Evolutionary conservation across 2,329 filamentous ascomycete genomes (phyloP).

Genomic region (Talaromyces marneffei): DNA sequence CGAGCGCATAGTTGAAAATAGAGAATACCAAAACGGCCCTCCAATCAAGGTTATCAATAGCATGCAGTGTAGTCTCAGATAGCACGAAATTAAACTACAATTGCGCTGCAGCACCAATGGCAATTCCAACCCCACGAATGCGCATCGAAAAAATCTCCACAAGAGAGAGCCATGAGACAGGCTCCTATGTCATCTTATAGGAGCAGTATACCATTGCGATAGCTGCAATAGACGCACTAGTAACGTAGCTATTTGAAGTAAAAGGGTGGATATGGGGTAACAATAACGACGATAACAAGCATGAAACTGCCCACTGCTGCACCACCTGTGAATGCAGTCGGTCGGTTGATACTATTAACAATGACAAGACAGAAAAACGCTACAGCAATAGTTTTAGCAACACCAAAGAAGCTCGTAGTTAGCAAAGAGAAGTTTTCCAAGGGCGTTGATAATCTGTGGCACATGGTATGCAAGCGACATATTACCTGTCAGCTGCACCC

Average conservation of each 20-base stretch:
- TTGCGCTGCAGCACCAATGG: slow-evolving; percentile 19
- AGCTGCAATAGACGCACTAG: slow-evolving; percentile 36
- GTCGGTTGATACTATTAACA: slow-evolving; percentile 47
- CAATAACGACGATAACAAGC: slow-evolving; percentile 43
- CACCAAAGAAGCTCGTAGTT: slow-evolving; percentile 44
- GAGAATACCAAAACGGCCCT: slow-evolving; percentile 42
- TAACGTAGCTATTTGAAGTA: slow-evolving; percentile 27
- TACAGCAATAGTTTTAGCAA: slow-evolving; percentile 42
- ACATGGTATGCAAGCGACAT: slow-evolving; percentile 43
- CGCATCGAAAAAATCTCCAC: slow-evolving; percentile 20
- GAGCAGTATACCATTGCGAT: slow-evolving; percentile 43
- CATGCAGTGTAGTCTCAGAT: slow-evolving; percentile 22
- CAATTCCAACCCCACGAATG: slow-evolving; percentile 21
- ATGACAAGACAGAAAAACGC: slow-evolving; percentile 45
- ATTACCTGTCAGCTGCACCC: slow-evolving; percentile 46
- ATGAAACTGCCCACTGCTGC: slow-evolving; percentile 48
- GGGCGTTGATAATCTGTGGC: slow-evolving; percentile 48
- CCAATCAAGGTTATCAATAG: slow-evolving; percentile 40
- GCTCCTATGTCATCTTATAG: slow-evolving; percentile 23
- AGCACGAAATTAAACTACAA: slow-evolving; percentile 24
- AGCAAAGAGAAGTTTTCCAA: slow-evolving; percentile 47
- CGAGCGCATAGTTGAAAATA: slow-evolving; percentile 30
- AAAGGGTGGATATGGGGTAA: slow-evolving; percentile 43
- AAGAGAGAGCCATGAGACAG: slow-evolving; percentile 21
- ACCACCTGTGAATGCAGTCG: slow-evolving; percentile 44